A percentile compares a stretch with the other conserved stretches of the same genome.
These are phyloP conservation scores for Acacia melanoxylon DNA, from an alignment of 306 rosid genomes.

Conservation along the genomic window DNA sequence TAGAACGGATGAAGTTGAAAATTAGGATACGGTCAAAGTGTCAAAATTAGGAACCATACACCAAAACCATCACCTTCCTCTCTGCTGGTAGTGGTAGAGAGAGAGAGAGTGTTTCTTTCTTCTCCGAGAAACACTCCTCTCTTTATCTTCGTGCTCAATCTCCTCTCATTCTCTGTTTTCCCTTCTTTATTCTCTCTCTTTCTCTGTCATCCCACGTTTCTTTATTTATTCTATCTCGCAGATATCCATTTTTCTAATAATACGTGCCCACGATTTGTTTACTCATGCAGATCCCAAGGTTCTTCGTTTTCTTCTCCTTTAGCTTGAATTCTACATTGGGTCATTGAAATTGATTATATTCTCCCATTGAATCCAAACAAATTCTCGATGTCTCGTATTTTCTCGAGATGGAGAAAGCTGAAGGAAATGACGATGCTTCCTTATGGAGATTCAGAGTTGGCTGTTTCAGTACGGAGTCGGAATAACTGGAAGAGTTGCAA, in stretches of 20 bases:
- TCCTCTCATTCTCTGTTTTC: conserved; percentile 12
- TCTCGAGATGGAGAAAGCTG: conserved; percentile 55
- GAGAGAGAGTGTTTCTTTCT: background rate
- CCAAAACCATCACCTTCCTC: background rate
- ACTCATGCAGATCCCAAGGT: conserved; percentile 13
- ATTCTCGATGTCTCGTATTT: conserved; percentile 40
- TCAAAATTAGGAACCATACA: conserved; percentile 2
- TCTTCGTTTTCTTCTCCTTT: background rate
- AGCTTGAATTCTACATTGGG: background rate
- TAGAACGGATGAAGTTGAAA: background rate
- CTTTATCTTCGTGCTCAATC: conserved; percentile 22
- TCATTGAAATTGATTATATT: background rate
- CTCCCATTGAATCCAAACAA: background rate
- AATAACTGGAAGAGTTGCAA: background rate
- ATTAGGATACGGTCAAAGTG: conserved; percentile 5
- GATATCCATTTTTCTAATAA: background rate
- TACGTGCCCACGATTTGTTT: background rate
- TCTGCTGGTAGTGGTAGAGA: background rate
- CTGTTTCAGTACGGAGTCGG: background rate
- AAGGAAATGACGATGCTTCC: conserved; percentile 27
- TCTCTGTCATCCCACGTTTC: background rate
- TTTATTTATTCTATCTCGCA: background rate
- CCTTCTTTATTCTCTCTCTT: background rate
- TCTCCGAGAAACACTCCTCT: conserved; percentile 21
- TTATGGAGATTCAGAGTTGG: background rate